phyloP scores from a whole-genome alignment of 352 stramenopile species.

The Thalassiosira mediterranea region DNA sequence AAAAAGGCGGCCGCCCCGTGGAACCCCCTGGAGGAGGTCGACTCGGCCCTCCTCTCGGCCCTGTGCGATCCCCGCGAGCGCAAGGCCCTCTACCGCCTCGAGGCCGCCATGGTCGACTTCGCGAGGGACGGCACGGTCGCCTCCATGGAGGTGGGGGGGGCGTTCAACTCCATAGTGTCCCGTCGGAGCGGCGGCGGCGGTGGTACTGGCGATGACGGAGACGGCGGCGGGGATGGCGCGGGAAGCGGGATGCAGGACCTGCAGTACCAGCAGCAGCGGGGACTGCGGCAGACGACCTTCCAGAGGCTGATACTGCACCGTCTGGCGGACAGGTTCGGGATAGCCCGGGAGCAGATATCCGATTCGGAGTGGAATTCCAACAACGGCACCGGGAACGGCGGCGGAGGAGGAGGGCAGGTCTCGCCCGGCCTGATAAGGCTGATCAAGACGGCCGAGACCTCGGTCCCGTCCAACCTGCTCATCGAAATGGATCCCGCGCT shows the following conservation, averaged over 20 bases:
- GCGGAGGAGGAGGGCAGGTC: not conserved
- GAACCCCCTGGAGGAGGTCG: conserved; percentile 57
- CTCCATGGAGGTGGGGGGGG: conserved; percentile 74
- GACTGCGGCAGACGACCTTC: conserved; percentile 71
- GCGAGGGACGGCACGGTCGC: conserved; percentile 45
- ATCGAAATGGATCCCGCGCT: conserved; percentile 87
- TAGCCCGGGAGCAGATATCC: conserved; percentile 87
- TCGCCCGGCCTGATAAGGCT: conserved; percentile 86
- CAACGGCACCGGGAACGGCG: not conserved
- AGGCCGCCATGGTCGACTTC: conserved; percentile 72
- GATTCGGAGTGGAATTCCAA: no score
- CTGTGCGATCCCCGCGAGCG: conserved; percentile 71
- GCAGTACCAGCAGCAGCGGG: conserved; percentile 44
- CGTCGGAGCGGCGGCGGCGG: not conserved
- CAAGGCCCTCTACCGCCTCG: conserved; percentile 68
- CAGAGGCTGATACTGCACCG: conserved; percentile 86
- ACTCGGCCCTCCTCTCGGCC: conserved; percentile 73
- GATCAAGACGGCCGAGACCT: conserved; percentile 87
- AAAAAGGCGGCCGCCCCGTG: conserved; percentile 2
- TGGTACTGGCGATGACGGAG: not conserved
- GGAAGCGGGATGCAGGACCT: not conserved
- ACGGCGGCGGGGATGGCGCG: not conserved
- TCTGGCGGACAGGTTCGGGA: conserved; percentile 90
- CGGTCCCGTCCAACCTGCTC: conserved; percentile 86
- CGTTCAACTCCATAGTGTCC: conserved; percentile 58